Conservation (phyloP, 1,284 basidiomycete genomes). For the Fistulina hepatica region DNA sequence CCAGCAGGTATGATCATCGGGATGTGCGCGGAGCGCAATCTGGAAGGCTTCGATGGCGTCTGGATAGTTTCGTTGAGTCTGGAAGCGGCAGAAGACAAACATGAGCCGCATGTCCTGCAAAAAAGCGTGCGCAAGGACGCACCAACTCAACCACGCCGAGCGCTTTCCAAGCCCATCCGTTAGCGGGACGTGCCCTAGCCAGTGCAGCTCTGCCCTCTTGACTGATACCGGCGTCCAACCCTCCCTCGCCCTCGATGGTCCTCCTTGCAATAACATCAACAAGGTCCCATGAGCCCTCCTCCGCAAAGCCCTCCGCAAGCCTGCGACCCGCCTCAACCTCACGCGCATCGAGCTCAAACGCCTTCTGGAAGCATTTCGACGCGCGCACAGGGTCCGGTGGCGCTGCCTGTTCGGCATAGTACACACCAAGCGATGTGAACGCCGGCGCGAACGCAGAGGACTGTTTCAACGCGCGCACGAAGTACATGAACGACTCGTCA, state of each 20-base stretch:
- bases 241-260: constrained; percentile 89
- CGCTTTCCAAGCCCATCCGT: constrained; percentile 98
- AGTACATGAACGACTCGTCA: constrained; percentile 68
- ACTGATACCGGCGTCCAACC: constrained; percentile 50
- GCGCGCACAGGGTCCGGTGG: constrained; percentile 80
- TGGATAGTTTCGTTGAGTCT: constrained; percentile 69
- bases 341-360: constrained; percentile 90
- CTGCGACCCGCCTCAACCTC: constrained; percentile 79
- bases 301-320: constrained; percentile 84
- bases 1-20: constrained; percentile 76
- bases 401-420: constrained; percentile 64
- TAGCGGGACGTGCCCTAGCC: constrained; percentile 59
- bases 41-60: constrained; percentile 84
- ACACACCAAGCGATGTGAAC: constrained; percentile 89
- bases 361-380: constrained; percentile 96
- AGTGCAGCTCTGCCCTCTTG: constrained; percentile 35
- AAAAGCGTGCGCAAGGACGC: constrained; percentile 20
- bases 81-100: constrained; percentile 5
- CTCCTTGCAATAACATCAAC: constrained; percentile 89
- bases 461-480: constrained; percentile 76
- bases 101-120: constrained; percentile 6
- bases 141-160: constrained; percentile 89
- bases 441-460: constrained; percentile 76
- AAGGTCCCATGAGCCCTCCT: constrained; percentile 91
- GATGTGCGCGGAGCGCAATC: constrained; percentile 73